Percentiles rank a stretch among this genome's conserved stretches.
These are phyloP conservation scores for Plasmopara viticola DNA, from an alignment of 352 stramenopile genomes.

Conservation along the genomic window DNA sequence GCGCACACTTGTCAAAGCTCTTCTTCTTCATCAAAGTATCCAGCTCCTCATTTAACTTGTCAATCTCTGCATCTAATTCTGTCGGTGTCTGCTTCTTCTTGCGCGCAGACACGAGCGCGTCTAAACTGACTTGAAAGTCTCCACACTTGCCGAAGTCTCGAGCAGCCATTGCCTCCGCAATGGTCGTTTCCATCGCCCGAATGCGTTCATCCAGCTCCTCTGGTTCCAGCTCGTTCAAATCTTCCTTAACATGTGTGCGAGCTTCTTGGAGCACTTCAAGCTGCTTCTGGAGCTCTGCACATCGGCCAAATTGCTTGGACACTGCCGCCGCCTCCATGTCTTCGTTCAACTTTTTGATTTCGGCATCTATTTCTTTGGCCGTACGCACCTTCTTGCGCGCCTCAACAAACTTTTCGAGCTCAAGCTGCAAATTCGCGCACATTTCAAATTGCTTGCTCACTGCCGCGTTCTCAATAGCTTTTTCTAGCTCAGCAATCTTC, in stretches of 20 bases:
- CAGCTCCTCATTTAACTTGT: conserved; percentile 61
- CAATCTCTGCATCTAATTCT: conserved; percentile 78
- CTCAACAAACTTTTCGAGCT: conserved; percentile 75
- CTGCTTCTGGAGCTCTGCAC: conserved; percentile 75
- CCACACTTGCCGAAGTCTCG: conserved; percentile 77
- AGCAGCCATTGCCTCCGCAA: conserved; percentile 70
- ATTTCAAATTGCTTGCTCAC: conserved; percentile 81
- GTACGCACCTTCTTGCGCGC: conserved; percentile 82
- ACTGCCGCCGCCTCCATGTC: conserved; percentile 72
- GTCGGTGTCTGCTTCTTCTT: conserved; percentile 85
- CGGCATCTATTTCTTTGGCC: conserved; percentile 76
- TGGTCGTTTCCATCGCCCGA: conserved; percentile 47
- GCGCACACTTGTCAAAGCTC: conserved; percentile 79
- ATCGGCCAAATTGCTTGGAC: conserved; percentile 78
- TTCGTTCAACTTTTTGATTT: conserved; percentile 65
- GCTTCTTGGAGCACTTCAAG: conserved; percentile 73
- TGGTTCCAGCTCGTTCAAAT: conserved; percentile 80
- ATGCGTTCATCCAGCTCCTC: conserved; percentile 82
- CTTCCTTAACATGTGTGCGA: conserved; percentile 71
- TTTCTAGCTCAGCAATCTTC: conserved; percentile 72
- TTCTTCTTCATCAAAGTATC: conserved; percentile 69
- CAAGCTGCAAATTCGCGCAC: conserved; percentile 77
- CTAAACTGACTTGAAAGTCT: conserved; percentile 61
- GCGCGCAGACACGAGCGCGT: conserved; percentile 54
- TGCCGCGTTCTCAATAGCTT: conserved; percentile 69